These are phyloP conservation scores for Xylaria sp. DNA, from an alignment of 495 filamentous ascomycete species.

Conservation along the genomic window DNA sequence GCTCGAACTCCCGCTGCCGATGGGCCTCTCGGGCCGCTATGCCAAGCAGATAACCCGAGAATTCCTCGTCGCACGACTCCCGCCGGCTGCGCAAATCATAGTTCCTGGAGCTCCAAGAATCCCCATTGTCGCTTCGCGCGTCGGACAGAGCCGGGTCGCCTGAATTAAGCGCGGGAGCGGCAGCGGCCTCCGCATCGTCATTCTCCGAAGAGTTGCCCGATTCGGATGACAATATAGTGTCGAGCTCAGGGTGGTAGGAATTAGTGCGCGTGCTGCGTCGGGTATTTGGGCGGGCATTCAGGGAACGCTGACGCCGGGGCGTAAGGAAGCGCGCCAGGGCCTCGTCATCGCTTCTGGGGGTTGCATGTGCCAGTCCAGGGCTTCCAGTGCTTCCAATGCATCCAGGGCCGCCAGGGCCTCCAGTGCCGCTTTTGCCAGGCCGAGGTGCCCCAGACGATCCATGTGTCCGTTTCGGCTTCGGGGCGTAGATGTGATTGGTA, in stretches of 20 bases:
- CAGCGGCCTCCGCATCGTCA: constrained; percentile 35
- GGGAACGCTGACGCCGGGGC: constrained; percentile 44
- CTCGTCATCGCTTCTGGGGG: constrained; percentile 30
- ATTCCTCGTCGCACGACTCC: constrained; percentile 71
- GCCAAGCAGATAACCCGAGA: constrained; percentile 76
- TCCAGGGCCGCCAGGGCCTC: constrained; percentile 35
- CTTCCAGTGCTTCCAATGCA: too few relatives aligned
- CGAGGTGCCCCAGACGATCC: constrained; percentile 29
- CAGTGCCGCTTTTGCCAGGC: constrained; percentile 29
- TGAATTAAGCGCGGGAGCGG: constrained; percentile 35
- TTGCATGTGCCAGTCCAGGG: constrained; percentile 34
- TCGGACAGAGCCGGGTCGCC: constrained; percentile 40
- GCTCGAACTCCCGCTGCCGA: constrained; percentile 62
- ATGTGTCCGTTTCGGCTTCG: constrained; percentile 47
- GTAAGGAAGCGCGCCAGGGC: constrained; percentile 28
- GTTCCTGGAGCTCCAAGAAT: constrained; percentile 50
- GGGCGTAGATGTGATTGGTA: constrained; percentile 63
- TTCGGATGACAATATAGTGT: constrained; percentile 46
- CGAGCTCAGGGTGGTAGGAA: constrained; percentile 49
- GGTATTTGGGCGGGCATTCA: constrained; percentile 49
- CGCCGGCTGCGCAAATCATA: constrained; percentile 48
- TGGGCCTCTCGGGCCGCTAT: constrained; percentile 79
- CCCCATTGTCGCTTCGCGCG: constrained; percentile 33
- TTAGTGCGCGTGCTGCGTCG: constrained; percentile 46
- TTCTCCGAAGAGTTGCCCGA: constrained; percentile 45